Evolutionary conservation across 2,329 filamentous ascomycete species (phyloP).

Genomic region (Dactylellina leptospora): DNA sequence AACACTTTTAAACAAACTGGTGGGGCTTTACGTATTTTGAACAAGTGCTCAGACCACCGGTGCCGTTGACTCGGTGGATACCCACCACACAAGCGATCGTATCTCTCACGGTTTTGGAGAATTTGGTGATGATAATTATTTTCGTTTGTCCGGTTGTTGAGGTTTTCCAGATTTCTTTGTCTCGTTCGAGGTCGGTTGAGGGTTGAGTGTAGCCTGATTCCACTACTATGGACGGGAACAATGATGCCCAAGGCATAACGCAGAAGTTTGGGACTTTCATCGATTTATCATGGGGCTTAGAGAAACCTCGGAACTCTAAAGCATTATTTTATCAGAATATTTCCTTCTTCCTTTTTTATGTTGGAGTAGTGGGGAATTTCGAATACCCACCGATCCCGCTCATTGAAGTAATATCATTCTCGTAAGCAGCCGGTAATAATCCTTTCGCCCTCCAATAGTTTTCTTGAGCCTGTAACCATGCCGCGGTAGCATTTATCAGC

Average conservation of each 20-base stretch:
- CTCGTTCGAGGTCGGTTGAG: slow-evolving; percentile 23
- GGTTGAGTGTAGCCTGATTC: slow-evolving; percentile 37
- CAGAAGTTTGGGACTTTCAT: slow-evolving; percentile 18
- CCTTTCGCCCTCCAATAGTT: slow-evolving; percentile 2
- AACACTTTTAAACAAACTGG: background rate
- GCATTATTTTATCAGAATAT: too few relatives aligned
- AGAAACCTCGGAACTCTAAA: slow-evolving; percentile 26
- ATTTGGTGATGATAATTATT: slow-evolving; percentile 28
- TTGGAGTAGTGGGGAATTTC: background rate
- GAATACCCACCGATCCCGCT: slow-evolving; percentile 23
- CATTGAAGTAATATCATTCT: slow-evolving; percentile 21
- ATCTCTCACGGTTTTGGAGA: slow-evolving; percentile 1
- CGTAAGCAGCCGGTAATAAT: slow-evolving; percentile 4
- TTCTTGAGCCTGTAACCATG: slow-evolving; percentile 26
- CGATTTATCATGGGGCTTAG: background rate
- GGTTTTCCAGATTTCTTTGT: slow-evolving; percentile 45
- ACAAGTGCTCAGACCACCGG: slow-evolving; percentile 8
- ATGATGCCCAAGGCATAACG: slow-evolving; percentile 27
- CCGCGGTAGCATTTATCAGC: slow-evolving; percentile 15
- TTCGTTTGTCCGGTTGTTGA: slow-evolving; percentile 31
- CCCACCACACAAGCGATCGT: slow-evolving; percentile 18
- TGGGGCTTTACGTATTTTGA: slow-evolving; percentile 28
- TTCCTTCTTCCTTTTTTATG: too few relatives aligned
- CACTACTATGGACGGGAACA: slow-evolving; percentile 31
- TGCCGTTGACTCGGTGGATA: slow-evolving; percentile 25